These are phyloP conservation scores for Eurotiales sp. DNA, from an alignment of 2,329 filamentous ascomycete species.

Conservation along the genomic window DNA sequence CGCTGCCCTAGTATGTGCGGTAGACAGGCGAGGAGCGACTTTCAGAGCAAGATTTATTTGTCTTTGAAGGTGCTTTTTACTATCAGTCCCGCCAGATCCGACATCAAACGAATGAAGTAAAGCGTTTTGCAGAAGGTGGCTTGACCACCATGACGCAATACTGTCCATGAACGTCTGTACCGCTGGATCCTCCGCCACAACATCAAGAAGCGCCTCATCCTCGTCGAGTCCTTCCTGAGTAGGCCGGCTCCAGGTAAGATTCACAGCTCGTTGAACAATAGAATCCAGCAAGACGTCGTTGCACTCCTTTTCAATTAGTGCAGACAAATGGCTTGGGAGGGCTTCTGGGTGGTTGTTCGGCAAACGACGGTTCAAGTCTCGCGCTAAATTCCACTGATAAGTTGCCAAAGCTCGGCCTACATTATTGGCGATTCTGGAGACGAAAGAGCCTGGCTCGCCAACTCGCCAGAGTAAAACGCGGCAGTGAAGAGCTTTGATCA, in stretches of 20 bases:
- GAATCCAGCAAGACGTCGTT: constrained; percentile 74
- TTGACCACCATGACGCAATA: constrained; percentile 88
- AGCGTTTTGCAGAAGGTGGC: constrained; percentile 64
- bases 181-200: constrained; percentile 78
- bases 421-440: constrained; percentile 62
- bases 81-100: constrained; percentile 43
- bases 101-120: constrained; percentile 61
- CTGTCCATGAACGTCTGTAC: constrained; percentile 86
- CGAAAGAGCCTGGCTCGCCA: constrained; percentile 62
- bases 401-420: constrained; percentile 70
- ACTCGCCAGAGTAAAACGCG: constrained; percentile 83
- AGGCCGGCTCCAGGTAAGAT: constrained; percentile 80
- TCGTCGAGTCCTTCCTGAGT: constrained; percentile 64
- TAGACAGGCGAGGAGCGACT: constrained; percentile 73
- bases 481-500: constrained; percentile 89
- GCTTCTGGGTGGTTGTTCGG: constrained; percentile 58
- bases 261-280: constrained; percentile 81
- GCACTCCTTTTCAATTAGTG: constrained; percentile 72
- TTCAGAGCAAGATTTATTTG: constrained; percentile 66
- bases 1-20: constrained; percentile 58
- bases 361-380: constrained; percentile 51
- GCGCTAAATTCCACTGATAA: constrained; percentile 77
- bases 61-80: constrained; percentile 40
- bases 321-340: constrained; percentile 71
- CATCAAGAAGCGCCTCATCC: constrained; percentile 70